These are phyloP conservation scores for Flaveria trinervia DNA, from an alignment of 129 eudicot genomes.

Conservation along the genomic window DNA sequence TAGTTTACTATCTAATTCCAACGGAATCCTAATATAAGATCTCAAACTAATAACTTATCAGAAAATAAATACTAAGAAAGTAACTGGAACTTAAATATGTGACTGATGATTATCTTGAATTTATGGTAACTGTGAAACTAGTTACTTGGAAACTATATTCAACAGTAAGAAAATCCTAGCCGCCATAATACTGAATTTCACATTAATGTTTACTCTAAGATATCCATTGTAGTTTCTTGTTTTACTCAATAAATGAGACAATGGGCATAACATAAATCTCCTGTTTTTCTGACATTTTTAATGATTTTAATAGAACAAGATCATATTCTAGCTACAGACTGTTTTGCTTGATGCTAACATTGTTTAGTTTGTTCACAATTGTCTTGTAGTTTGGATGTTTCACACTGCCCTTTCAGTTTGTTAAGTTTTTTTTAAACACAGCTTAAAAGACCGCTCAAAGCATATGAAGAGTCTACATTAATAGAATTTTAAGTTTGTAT, in stretches of 20 bases:
- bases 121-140: background rate
- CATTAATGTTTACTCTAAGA: background rate
- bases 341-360: background rate
- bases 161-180: background rate
- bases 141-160: background rate
- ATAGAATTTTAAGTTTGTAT: constrained; percentile 40
- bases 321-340: background rate
- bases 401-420: background rate
- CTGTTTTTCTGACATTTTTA: background rate
- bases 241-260: background rate
- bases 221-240: background rate
- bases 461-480: constrained; percentile 2
- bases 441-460: background rate
- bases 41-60: background rate
- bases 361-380: background rate
- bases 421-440: background rate
- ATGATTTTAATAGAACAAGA: background rate
- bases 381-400: constrained; percentile 5
- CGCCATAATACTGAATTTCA: background rate
- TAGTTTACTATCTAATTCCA: background rate
- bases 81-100: background rate
- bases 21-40: background rate
- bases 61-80: background rate
- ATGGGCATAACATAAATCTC: background rate
- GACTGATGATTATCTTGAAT: constrained; percentile 11